Evolutionary conservation across 257 asterid species (phyloP), one percentile per base, ranked within the genome.

Genomic region (Lycium ferocissimum): DNA sequence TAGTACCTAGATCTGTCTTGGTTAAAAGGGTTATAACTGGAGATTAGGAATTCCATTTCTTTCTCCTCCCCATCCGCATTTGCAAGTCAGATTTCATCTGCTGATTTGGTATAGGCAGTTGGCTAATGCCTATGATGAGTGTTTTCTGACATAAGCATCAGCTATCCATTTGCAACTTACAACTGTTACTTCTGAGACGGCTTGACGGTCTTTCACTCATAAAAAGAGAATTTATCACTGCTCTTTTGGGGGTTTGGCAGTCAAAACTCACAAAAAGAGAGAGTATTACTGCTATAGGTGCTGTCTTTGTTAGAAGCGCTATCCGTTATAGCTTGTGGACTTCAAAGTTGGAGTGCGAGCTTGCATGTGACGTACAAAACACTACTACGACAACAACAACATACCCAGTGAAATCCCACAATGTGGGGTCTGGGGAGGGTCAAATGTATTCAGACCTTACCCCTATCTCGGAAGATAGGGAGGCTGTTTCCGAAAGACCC

Each of bases 101-200:
- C 63, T 51, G 26, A 76, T 76, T 76, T 76, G 63, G 49, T 53
- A 76, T 51, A 14, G 59, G 40, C 62, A 49, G 35, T 62, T 51
- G 26, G n/a, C 26, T 13, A 76, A 49, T 26, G 49, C 6, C 49
- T 33, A 53, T 49, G 82, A 26, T 59, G 79, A 38, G 33, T 70
- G 49, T 70, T 70, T 70, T 38, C 49, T 53, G 65, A 78, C 53
- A 33, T 47, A 53, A 78, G 49, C 38, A 78, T 53, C 17, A 35
- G 14, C 5, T 1, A 76, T 76, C 47, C 26, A 76, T 76, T 76
- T 76, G 43, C 82, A 51, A 75, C 43, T 75, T 47, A 75, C 81
- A 75, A 7, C 49, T 78, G 49, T 53, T 78, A 38, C 65, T 14
- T 53, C 57, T 53, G 26, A 53, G 20, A 53, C 22, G 47, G 47